Percentiles rank a stretch among this genome's conserved stretches.
Conservation (phyloP, 257 asterid genomes). For the Marsdenia floribunda region DNA sequence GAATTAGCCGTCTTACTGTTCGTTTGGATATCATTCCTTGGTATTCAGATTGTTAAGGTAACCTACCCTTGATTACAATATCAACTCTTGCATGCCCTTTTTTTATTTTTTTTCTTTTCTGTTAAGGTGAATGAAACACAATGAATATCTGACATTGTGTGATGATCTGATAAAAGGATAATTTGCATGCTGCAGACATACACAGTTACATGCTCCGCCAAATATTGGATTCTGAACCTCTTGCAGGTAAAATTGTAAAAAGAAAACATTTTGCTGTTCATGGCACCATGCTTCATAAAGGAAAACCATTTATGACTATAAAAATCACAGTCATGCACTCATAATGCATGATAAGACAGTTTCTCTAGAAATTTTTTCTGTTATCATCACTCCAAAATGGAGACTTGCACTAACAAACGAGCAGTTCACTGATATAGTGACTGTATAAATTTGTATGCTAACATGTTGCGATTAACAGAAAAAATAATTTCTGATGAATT, state of each 20-base stretch:
- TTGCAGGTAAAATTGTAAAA: slow-evolving; percentile 24
- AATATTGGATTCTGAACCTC: slow-evolving; percentile 32
- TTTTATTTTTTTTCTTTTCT: too few species aligned
- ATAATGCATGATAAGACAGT: too few species aligned
- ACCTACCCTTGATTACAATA: neutral
- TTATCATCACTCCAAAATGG: neutral
- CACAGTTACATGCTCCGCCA: slow-evolving; percentile 29
- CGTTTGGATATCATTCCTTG: slow-evolving; percentile 37
- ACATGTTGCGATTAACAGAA: neutral
- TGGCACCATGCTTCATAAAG: neutral
- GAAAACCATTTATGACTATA: too few species aligned
- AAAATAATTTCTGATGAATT: neutral
- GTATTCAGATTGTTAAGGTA: slow-evolving; percentile 33
- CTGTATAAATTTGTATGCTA: neutral
- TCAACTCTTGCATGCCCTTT: neutral
- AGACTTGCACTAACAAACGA: neutral
- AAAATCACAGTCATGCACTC: too few species aligned
- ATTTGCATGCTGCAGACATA: slow-evolving; percentile 32
- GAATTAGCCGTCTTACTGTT: slow-evolving; percentile 28
- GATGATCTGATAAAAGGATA: neutral
- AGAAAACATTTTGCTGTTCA: neutral
- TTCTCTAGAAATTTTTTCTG: too few species aligned
- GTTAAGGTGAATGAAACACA: too few species aligned
- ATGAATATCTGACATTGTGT: neutral
- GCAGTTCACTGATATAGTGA: too few species aligned